These are phyloP conservation scores for Parastagonospora nodorum DNA, from an alignment of 2,329 filamentous ascomycete species.

Conservation along the genomic window DNA sequence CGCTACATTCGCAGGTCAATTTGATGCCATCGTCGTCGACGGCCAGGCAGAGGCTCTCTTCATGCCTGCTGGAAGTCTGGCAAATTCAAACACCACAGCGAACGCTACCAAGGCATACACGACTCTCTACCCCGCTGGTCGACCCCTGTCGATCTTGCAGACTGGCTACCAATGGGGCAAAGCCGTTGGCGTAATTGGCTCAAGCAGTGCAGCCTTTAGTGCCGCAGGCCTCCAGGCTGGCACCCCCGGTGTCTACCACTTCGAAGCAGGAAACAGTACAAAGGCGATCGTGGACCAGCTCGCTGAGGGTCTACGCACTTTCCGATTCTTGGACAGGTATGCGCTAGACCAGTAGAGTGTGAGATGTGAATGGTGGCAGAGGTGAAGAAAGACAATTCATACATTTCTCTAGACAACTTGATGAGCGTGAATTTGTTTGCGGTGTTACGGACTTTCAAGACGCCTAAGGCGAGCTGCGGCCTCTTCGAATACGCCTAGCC, in stretches of 20 bases:
- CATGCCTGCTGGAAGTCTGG: constrained; percentile 25
- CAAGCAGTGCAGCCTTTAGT: constrained; percentile 46
- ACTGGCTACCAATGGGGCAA: constrained; percentile 73
- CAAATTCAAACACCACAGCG: constrained; percentile 30
- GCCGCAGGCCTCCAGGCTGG: constrained; percentile 52
- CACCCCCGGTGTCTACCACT: constrained; percentile 45
- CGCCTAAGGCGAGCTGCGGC: too few relatives aligned
- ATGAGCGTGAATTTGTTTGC: too few relatives aligned
- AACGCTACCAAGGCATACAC: constrained; percentile 39
- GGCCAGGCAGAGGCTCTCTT: constrained; percentile 65
- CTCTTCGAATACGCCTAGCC: too few relatives aligned
- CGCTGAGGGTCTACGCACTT: constrained; percentile 63
- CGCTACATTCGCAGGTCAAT: constrained; percentile 64
- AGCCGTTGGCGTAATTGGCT: constrained; percentile 66
- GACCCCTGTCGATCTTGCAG: constrained; percentile 66
- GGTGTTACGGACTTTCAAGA: too few relatives aligned
- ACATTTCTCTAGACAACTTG: too few relatives aligned
- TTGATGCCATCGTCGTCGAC: constrained; percentile 67
- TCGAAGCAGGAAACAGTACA: constrained; percentile 12
- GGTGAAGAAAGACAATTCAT: not conserved
- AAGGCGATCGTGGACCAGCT: constrained; percentile 26
- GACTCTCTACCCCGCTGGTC: constrained; percentile 66
- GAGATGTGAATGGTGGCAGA: not conserved
- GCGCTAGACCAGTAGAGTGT: constrained; percentile 55
- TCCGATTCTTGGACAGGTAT: constrained; percentile 70